Percentiles rank a stretch among this genome's conserved stretches.
phyloP scores from a whole-genome alignment of 2,329 filamentous ascomycete genomes.

The Aaosphaeria pasadenensis region DNA sequence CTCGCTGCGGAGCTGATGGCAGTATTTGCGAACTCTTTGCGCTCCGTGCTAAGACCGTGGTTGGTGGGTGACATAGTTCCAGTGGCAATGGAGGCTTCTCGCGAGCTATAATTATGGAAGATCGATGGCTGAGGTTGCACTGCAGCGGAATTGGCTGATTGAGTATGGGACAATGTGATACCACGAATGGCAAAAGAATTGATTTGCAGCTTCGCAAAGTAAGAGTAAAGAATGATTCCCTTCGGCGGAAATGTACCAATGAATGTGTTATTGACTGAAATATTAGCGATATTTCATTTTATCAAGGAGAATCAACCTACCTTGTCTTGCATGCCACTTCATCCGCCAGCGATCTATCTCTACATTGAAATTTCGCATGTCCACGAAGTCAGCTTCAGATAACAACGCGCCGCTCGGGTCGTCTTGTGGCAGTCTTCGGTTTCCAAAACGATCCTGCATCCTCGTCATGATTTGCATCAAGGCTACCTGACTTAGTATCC shows the following conservation, averaged over 20 bases:
- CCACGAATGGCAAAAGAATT: conserved; percentile 47
- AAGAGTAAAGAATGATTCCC: conserved; percentile 52
- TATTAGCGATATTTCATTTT: no score
- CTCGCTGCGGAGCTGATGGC: conserved; percentile 49
- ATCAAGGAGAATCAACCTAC: no score
- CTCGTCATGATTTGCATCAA: conserved; percentile 32
- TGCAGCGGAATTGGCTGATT: no score
- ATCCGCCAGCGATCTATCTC: conserved; percentile 45
- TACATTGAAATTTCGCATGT: conserved; percentile 40
- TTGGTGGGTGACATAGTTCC: conserved; percentile 41
- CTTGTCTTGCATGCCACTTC: conserved; percentile 30
- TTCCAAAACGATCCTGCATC: conserved; percentile 31
- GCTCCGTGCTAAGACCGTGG: conserved; percentile 43
- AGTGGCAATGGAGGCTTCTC: conserved; percentile 39
- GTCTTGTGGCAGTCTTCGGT: not conserved
- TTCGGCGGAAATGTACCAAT: conserved; percentile 43
- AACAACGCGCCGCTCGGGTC: conserved; percentile 33
- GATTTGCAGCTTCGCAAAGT: conserved; percentile 55
- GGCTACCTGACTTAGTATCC: conserved; percentile 28
- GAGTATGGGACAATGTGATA: no score
- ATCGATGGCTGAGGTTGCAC: no score
- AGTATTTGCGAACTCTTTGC: conserved; percentile 37
- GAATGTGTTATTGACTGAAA: conserved; percentile 20
- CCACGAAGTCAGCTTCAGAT: conserved; percentile 35
- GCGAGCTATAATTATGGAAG: no score